Evolutionary conservation across 345 rosid genomes (phyloP).

Genomic region (Acer saccharum): DNA sequence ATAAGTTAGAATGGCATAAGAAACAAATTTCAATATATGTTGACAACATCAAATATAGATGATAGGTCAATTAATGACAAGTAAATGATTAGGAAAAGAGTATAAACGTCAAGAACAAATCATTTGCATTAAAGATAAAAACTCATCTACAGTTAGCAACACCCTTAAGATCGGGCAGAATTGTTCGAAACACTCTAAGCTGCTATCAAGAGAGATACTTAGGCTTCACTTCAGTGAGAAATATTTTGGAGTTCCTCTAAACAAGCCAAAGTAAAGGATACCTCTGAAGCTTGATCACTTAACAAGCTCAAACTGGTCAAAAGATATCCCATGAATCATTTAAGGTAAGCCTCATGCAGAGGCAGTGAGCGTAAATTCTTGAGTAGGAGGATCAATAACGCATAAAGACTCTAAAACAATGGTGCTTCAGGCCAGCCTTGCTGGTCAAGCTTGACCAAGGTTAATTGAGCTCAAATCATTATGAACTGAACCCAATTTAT

Average conservation of each 20-base stretch:
- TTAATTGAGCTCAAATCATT: neutral
- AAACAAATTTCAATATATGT: neutral
- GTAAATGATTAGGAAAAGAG: neutral
- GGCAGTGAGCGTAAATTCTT: neutral
- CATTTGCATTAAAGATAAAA: neutral
- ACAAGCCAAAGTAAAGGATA: conserved; percentile 1
- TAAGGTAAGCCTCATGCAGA: neutral
- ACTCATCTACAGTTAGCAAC: neutral
- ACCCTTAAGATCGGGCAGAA: neutral
- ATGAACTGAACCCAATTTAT: neutral
- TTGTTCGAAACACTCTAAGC: neutral
- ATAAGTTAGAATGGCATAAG: neutral
- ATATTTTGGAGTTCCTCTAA: neutral
- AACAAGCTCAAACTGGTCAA: neutral
- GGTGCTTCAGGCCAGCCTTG: neutral
- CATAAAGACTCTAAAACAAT: neutral
- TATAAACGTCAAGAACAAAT: neutral
- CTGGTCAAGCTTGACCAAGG: neutral
- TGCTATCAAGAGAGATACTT: neutral
- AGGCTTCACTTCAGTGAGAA: neutral
- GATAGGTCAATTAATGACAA: neutral
- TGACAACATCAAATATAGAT: neutral
- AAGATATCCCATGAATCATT: neutral
- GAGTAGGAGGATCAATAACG: neutral
- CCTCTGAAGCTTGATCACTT: neutral